Conservation (phyloP, 2,329 filamentous ascomycete genomes). For the Hortaea sp. region DNA sequence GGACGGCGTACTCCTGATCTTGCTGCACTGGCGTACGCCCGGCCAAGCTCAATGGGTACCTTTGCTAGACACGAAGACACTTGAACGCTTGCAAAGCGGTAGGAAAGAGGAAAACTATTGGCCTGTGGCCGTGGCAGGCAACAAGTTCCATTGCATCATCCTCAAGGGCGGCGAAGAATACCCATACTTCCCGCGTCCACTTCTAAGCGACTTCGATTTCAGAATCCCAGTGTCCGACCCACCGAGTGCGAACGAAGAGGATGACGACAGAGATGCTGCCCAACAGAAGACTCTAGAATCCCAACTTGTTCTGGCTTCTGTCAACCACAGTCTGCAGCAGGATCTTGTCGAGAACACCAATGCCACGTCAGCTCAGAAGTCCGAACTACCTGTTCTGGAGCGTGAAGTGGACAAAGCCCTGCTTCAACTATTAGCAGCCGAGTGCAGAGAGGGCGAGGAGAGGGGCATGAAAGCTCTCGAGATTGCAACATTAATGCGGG, state of each 20-base stretch:
- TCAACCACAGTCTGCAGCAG: constrained; percentile 63
- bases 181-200: constrained; percentile 81
- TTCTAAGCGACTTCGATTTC: constrained; percentile 91
- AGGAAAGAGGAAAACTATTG: constrained; percentile 87
- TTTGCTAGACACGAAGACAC: constrained; percentile 75
- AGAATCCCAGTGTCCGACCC: constrained; percentile 62
- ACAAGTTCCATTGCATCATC: constrained; percentile 97
- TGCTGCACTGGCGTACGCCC: constrained; percentile 81
- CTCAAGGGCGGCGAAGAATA: constrained; percentile 90
- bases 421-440: constrained; percentile 75
- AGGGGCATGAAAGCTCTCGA: constrained; percentile 90
- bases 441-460: constrained; percentile 89
- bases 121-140: constrained; percentile 83
- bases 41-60: constrained; percentile 87
- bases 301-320: constrained; percentile 62
- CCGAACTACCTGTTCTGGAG: constrained; percentile 60
- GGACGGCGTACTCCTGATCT: constrained; percentile 74
- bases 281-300: constrained; percentile 62
- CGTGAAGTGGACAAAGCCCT: constrained; percentile 83
- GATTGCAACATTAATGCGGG: constrained; percentile 74
- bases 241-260: constrained; percentile 32
- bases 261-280: constrained; percentile 31
- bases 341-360: constrained; percentile 64
- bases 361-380: constrained; percentile 53
- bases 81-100: constrained; percentile 73